Conservation (phyloP, 768 basidiomycete species). For the Polyporus arcularius region DNA sequence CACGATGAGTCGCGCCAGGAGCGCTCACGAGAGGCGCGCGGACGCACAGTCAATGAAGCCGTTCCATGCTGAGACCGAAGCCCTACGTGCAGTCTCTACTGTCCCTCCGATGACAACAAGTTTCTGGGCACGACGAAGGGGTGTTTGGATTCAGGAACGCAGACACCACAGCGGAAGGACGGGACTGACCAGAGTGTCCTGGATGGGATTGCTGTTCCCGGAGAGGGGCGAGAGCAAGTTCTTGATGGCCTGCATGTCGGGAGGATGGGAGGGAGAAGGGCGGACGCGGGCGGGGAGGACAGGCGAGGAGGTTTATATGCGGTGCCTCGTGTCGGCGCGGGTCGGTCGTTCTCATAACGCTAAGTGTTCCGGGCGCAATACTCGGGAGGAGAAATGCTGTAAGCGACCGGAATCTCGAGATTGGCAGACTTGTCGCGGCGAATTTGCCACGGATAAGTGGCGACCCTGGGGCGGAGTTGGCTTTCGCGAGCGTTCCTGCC, state of each 20-base stretch:
- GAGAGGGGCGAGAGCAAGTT: constrained; percentile 63
- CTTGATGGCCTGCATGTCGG: constrained; percentile 68
- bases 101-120: constrained; percentile 89
- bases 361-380: constrained; percentile 2
- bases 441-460: constrained; percentile 10
- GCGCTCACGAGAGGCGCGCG: background rate
- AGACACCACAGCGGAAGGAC: background rate
- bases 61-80: constrained; percentile 84
- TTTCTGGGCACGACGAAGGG: constrained; percentile 51
- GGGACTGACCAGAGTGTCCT: constrained; percentile 71
- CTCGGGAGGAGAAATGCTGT: constrained; percentile 17
- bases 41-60: constrained; percentile 83
- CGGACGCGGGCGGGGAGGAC: constrained; percentile 16
- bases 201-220: constrained; percentile 66
- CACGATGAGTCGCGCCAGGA: background rate
- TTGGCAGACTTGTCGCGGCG: background rate
- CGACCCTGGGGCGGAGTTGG: background rate
- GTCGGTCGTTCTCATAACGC: constrained; percentile 5
- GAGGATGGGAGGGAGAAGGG: constrained; percentile 11
- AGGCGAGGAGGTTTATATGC: constrained; percentile 20
- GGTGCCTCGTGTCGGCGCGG: constrained; percentile 23
- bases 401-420: constrained; percentile 13
- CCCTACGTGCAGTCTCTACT: constrained; percentile 81
- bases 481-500: background rate
- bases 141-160: background rate